These are phyloP conservation scores for Chaetomiaceae sp. DNA, from an alignment of 2,329 filamentous ascomycete species.

Conservation along the genomic window DNA sequence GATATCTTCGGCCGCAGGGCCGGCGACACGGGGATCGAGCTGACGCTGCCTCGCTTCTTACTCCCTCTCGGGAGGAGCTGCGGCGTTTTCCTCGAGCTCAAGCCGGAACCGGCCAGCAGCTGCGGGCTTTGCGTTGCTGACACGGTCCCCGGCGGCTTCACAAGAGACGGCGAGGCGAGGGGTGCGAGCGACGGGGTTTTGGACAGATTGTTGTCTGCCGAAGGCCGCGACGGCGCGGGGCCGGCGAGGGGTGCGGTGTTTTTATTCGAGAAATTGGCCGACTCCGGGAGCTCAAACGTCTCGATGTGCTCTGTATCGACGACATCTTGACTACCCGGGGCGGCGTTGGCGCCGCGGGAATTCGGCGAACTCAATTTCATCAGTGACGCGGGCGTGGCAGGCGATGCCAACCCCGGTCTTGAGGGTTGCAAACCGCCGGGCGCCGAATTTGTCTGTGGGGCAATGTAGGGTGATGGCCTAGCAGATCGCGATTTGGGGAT, in stretches of 20 bases:
- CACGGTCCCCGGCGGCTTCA: conserved; percentile 34
- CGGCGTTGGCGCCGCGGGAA: conserved; percentile 40
- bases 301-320: conserved; percentile 49
- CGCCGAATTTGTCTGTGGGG: conserved; percentile 41
- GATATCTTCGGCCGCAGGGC: conserved; percentile 85
- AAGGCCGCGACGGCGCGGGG: conserved; percentile 11
- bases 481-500: conserved; percentile 60
- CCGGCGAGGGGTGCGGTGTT: conserved; percentile 46
- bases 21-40: conserved; percentile 74
- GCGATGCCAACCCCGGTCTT: conserved; percentile 44
- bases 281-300: conserved; percentile 65
- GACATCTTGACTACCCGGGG: conserved; percentile 32
- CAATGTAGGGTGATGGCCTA: conserved; percentile 61
- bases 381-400: conserved; percentile 79
- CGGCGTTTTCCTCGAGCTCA: conserved; percentile 48
- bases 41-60: conserved; percentile 66
- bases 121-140: conserved; percentile 64
- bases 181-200: conserved; percentile 47
- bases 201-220: conserved; percentile 34
- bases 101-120: conserved; percentile 48
- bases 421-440: conserved; percentile 22
- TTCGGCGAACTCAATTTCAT: conserved; percentile 65
- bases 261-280: conserved; percentile 46
- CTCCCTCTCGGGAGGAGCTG: conserved; percentile 49
- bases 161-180: conserved; percentile 43